Evolutionary conservation across 169 alveolate species (phyloP), one percentile per base, ranked within the genome.

Genomic region (Miamiensis avidus): DNA sequence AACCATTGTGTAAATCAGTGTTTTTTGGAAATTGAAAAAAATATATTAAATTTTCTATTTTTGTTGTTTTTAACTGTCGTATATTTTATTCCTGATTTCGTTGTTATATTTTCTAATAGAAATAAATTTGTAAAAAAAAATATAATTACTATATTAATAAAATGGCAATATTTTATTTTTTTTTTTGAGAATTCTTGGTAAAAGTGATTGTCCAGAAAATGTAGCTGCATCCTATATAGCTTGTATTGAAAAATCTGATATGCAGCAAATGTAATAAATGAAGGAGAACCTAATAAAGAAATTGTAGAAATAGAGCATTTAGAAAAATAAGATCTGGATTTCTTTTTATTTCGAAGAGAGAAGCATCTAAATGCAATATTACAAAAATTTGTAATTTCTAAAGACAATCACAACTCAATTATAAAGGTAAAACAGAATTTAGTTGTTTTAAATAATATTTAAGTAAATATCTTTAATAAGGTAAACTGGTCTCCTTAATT

Each of bases 401-500:
- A 49, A 49, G 69, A 49, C 20, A 49, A 49, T 49, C 69, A 49
- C 20, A 49, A 49, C 69, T 49, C 26, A 4, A 4, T 49, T 49
- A 49, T 49, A 49, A 49, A 49, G 69, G 69, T 49, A 11, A 49
- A 49, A 11, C 20, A 11, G 4, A 49, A 49, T 49, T 49, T 11
- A 49, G 87, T 88, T 69, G 78, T 76, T 20, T 85, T 83, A 25
- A 91, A 92, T 25, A 91, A 89, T 49, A 88, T 85, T 25, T 87
- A 86, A 76, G 75, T 78, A 78, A 91, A 91, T 81, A 34, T 89
- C 1, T 83, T 84, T 0, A 88, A 83, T 72, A 91, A 89, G 83
- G 89, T 85, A 4, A 91, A 89, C n/a, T 91, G 92, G 94, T 76
- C 92, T 0, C 92, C 92, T 29, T 64, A 91, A 65, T 91, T 91